phyloP scores from a whole-genome alignment of 1,139 yeast species.

The Taphrina deformans region DNA sequence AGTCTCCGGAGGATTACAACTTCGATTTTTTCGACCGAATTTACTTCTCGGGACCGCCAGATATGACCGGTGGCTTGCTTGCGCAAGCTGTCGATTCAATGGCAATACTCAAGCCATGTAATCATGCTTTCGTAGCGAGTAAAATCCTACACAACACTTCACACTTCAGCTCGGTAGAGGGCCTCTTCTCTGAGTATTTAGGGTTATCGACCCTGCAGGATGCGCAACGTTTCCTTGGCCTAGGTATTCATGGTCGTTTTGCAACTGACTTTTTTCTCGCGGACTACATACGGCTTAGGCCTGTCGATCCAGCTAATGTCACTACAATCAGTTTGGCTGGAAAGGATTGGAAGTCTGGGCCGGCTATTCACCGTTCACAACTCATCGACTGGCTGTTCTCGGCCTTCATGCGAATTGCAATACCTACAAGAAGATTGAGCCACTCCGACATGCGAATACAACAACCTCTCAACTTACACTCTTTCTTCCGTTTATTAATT shows the following conservation, averaged over 20 bases:
- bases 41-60: conserved; percentile 11
- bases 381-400: conserved; percentile 24
- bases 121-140: conserved; percentile 21
- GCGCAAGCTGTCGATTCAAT: conserved; percentile 20
- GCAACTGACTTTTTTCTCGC: background rate
- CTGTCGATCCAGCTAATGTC: conserved; percentile 19
- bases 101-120: conserved; percentile 9
- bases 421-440: conserved; percentile 1
- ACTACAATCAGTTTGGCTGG: conserved; percentile 9
- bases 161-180: conserved; percentile 13
- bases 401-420: conserved; percentile 12
- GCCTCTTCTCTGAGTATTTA: conserved; percentile 2
- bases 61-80: conserved; percentile 16
- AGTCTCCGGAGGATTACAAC: conserved; percentile 21
- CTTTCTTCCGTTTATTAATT: conserved; percentile 21
- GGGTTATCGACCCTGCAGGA: background rate
- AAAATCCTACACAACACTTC: conserved; percentile 15
- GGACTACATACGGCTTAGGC: conserved; percentile 11
- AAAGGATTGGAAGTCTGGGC: conserved; percentile 22
- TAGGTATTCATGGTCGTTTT: conserved; percentile 7
- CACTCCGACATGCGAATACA: background rate
- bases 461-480: conserved; percentile 26
- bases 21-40: conserved; percentile 30
- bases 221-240: conserved; percentile 17
- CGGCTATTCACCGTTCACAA: conserved; percentile 6